Evolutionary conservation across 2,329 filamentous ascomycete genomes (phyloP).

Genomic region (Zalaria sp.): DNA sequence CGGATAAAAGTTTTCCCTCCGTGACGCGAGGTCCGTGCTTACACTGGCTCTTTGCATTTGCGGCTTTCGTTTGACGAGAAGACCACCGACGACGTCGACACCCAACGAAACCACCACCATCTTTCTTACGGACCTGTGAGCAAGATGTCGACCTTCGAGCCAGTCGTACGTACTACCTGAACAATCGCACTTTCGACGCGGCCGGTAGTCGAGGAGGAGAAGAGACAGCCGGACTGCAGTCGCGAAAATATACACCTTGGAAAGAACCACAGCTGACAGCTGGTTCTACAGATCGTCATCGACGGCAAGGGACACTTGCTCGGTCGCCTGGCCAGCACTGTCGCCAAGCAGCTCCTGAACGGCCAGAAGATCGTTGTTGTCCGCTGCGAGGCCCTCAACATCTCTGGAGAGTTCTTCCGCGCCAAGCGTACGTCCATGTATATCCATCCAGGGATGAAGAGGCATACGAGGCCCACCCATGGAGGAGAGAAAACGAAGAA

Average conservation of each 20-base stretch:
- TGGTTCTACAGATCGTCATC: constrained; percentile 65
- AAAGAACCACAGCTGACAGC: constrained; percentile 3
- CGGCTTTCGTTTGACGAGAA: too few species aligned
- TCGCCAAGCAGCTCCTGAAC: constrained; percentile 97
- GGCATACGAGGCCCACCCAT: constrained; percentile 1
- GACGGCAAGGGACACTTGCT: constrained; percentile 99
- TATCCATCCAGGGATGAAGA: constrained; percentile 1
- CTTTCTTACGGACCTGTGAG: constrained; percentile 3
- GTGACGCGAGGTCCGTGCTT: too few species aligned
- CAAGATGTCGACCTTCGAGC: constrained; percentile 51
- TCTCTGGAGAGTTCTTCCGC: constrained; percentile 99
- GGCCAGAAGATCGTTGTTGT: constrained; percentile 99
- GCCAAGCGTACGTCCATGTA: constrained; percentile 79
- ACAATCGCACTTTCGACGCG: too few species aligned
- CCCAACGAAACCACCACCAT: constrained; percentile 1
- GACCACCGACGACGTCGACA: not conserved
- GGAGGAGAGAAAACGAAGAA: constrained; percentile 1
- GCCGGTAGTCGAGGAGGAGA: too few species aligned
- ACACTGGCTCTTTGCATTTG: too few species aligned
- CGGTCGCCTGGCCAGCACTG: constrained; percentile 93
- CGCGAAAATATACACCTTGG: too few species aligned
- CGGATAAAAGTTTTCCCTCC: too few species aligned
- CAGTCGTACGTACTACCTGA: constrained; percentile 41
- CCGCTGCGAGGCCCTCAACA: constrained; percentile 98
- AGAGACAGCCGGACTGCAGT: too few species aligned